These are phyloP conservation scores for Nemophila menziesii DNA, from an alignment of 257 asterid species.

Conservation along the genomic window DNA sequence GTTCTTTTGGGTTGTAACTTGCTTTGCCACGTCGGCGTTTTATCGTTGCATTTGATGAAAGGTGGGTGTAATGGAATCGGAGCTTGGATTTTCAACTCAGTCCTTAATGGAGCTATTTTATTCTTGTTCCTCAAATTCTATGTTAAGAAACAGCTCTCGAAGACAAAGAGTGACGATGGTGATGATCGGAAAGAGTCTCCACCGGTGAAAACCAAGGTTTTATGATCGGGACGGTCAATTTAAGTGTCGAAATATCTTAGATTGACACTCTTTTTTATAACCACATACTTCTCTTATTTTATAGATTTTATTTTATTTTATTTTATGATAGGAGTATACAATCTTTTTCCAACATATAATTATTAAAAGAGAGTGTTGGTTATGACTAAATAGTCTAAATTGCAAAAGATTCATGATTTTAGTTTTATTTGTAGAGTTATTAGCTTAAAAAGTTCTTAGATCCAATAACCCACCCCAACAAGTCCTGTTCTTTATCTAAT, in stretches of 20 bases:
- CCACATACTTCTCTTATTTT: too few species aligned
- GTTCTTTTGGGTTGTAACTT: constrained; percentile 50
- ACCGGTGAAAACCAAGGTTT: constrained; percentile 22
- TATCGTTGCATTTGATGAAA: constrained; percentile 47
- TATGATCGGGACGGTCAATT: too few species aligned
- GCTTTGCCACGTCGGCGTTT: constrained; percentile 63
- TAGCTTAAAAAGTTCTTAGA: too few species aligned
- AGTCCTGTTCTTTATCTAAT: too few species aligned
- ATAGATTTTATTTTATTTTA: neutral
- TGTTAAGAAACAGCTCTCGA: constrained; percentile 32
- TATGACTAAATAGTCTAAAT: neutral
- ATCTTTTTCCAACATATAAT: neutral
- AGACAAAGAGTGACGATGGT: constrained; percentile 4
- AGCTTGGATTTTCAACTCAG: constrained; percentile 77
- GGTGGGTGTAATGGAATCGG: constrained; percentile 91
- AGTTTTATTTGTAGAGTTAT: too few species aligned
- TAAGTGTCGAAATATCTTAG: too few species aligned
- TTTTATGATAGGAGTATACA: neutral
- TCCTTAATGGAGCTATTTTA: constrained; percentile 58
- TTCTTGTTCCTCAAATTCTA: constrained; percentile 57
- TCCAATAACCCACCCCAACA: too few species aligned
- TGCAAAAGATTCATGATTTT: too few species aligned
- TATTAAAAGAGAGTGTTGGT: neutral
- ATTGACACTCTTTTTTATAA: too few species aligned
- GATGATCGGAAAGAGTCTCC: constrained; percentile 15